phyloP scores from a whole-genome alignment of 2,329 filamentous ascomycete genomes.

The Diaporthe amygdali region DNA sequence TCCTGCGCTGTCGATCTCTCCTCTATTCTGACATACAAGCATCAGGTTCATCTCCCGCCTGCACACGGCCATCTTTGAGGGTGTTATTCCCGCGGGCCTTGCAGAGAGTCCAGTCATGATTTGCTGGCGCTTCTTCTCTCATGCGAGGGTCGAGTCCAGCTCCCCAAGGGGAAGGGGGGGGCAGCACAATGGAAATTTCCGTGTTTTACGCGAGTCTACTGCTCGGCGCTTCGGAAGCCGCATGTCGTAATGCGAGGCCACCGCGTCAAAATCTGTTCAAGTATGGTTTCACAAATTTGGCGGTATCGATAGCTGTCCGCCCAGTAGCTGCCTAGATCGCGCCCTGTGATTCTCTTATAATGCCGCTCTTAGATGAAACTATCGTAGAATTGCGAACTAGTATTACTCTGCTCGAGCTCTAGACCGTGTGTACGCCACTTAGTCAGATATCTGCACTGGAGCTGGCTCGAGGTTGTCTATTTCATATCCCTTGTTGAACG shows the following conservation, averaged over 20 bases:
- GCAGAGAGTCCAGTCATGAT: constrained; percentile 5
- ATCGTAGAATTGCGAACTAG: neutral
- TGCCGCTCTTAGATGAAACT: too few species aligned
- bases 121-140: neutral
- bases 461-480: neutral
- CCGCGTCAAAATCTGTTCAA: neutral
- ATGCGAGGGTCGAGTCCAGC: neutral
- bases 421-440: neutral
- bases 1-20: neutral
- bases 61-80: neutral
- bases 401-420: neutral
- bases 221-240: neutral
- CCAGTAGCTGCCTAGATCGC: neutral
- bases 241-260: neutral
- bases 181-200: neutral
- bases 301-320: neutral
- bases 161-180: neutral
- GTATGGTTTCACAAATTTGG: neutral
- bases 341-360: neutral
- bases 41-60: constrained; percentile 5
- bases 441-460: too few species aligned
- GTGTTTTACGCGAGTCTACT: neutral
- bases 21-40: neutral
- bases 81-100: neutral
- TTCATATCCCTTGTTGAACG: neutral